A percentile compares a stretch with the other conserved stretches of the same genome.
phyloP scores from a whole-genome alignment of 345 rosid genomes.

The Excoecaria agallocha region DNA sequence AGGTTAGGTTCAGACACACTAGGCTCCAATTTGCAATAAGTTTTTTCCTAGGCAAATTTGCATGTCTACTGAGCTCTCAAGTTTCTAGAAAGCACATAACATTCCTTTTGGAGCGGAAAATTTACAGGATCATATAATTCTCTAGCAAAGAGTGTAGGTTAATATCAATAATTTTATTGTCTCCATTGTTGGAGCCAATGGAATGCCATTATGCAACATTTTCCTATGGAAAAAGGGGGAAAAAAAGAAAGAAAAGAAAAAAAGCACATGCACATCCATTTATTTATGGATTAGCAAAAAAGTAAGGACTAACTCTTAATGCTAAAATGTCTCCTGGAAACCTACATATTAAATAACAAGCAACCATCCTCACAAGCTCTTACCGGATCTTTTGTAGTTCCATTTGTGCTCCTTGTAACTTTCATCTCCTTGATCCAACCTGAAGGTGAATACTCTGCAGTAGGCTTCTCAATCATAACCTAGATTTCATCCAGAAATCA shows the following conservation, averaged over 20 bases:
- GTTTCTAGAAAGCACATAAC: slow-evolving; percentile 37
- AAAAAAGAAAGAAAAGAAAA: too few relatives aligned
- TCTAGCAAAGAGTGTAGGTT: slow-evolving; percentile 22
- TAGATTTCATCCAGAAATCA: slow-evolving; percentile 20
- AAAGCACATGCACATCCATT: too few relatives aligned
- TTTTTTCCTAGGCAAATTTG: slow-evolving; percentile 21
- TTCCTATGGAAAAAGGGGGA: not conserved
- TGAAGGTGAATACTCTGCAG: slow-evolving; percentile 31
- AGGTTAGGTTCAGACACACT: slow-evolving; percentile 14
- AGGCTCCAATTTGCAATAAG: not conserved
- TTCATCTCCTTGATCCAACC: slow-evolving; percentile 43
- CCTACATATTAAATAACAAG: not conserved
- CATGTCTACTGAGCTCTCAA: slow-evolving; percentile 28
- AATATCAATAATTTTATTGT: slow-evolving; percentile 7
- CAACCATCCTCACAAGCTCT: not conserved
- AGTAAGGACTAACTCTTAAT: not conserved
- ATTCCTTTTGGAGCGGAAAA: slow-evolving; percentile 39
- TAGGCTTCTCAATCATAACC: slow-evolving; percentile 28
- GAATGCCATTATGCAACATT: not conserved
- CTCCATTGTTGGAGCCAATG: not conserved
- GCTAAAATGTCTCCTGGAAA: not conserved
- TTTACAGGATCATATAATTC: slow-evolving; percentile 42
- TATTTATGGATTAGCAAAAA: too few relatives aligned
- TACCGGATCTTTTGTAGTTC: slow-evolving; percentile 36
- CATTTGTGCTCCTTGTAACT: slow-evolving; percentile 17